These are phyloP conservation scores for Trichosanthes truncata DNA, from an alignment of 306 rosid genomes.

Conservation along the genomic window DNA sequence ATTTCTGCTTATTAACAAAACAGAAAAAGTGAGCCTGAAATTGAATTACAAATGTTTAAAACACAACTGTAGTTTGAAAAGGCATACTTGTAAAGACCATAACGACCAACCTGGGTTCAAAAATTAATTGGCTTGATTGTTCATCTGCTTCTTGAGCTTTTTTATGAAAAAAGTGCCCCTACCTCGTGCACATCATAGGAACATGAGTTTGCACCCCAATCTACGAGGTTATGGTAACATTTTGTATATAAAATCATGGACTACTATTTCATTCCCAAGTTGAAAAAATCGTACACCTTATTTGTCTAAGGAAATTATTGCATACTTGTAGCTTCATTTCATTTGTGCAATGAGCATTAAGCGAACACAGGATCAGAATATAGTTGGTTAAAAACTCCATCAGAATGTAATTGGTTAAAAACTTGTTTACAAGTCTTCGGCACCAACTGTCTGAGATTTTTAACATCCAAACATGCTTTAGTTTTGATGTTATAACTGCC, in stretches of 20 bases:
- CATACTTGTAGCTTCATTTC: background rate
- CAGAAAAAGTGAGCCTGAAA: background rate
- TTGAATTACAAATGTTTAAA: background rate
- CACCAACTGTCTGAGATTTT: background rate
- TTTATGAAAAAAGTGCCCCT: constrained; percentile 12
- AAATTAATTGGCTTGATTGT: constrained; percentile 53
- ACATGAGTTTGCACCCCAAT: background rate
- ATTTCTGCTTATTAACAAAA: constrained; percentile 30
- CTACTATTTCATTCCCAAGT: background rate
- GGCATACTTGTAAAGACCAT: background rate
- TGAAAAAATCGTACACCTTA: background rate
- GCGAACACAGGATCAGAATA: background rate
- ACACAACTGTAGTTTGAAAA: background rate
- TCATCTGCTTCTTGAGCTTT: constrained; percentile 67
- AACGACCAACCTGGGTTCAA: constrained; percentile 42
- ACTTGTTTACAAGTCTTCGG: background rate
- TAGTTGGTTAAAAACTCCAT: background rate
- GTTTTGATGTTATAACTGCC: background rate
- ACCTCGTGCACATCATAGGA: background rate
- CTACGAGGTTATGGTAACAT: background rate
- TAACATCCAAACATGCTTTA: background rate
- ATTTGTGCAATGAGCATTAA: background rate
- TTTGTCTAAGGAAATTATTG: background rate
- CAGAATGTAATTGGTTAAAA: background rate
- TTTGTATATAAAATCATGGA: background rate